Percentiles rank a stretch among this genome's conserved stretches.
Evolutionary conservation across 768 basidiomycete species (phyloP).

Genomic region (Collybiopsis luxurians): DNA sequence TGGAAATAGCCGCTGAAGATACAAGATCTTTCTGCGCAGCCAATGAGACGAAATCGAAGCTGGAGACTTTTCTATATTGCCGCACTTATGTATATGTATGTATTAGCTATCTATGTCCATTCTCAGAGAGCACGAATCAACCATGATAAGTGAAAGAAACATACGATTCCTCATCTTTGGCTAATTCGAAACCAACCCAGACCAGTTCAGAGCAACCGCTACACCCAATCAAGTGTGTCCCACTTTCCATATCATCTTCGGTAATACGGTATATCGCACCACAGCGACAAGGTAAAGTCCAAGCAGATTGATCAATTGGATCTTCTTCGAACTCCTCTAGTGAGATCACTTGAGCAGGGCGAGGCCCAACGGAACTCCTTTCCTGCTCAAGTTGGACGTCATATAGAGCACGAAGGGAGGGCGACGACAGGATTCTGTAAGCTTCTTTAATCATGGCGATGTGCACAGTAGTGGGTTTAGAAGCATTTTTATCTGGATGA

Average conservation of each 20-base stretch:
- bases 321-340: conserved; percentile 65
- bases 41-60: too few relatives aligned
- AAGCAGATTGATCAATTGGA: conserved; percentile 32
- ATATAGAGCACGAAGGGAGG: conserved; percentile 46
- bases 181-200: conserved; percentile 81
- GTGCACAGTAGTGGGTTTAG: conserved; percentile 18
- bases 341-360: conserved; percentile 78
- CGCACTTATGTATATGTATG: too few relatives aligned
- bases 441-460: conserved; percentile 67
- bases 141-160: conserved; percentile 22
- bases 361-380: conserved; percentile 32
- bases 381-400: conserved; percentile 30
- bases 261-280: conserved; percentile 64
- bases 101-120: too few relatives aligned
- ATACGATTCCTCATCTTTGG: not conserved
- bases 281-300: conserved; percentile 69
- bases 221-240: conserved; percentile 71
- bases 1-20: too few relatives aligned
- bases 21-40: too few relatives aligned
- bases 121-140: conserved; percentile 17
- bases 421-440: conserved; percentile 56
- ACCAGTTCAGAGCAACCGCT: conserved; percentile 77
- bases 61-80: too few relatives aligned
- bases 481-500: conserved; percentile 60
- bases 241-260: conserved; percentile 60